Conservation (phyloP, 2,329 filamentous ascomycete species). For the Gremmenia infestans region DNA sequence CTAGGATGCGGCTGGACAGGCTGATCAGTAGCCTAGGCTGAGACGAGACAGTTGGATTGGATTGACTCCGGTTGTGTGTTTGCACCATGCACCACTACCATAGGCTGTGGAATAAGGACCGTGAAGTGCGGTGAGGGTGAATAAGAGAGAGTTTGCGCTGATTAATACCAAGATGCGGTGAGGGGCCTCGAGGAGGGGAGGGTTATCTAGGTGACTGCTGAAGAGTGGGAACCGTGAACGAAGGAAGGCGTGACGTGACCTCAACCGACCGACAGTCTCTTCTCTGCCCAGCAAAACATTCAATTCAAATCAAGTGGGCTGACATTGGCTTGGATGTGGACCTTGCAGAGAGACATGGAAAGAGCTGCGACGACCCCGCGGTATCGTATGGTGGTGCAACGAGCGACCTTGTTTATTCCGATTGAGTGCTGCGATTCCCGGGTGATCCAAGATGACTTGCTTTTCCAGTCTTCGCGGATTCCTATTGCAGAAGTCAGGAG, state of each 20-base stretch:
- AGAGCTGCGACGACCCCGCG: too few species aligned
- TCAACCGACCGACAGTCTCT: too few species aligned
- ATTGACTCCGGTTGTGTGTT: slow-evolving; percentile 4
- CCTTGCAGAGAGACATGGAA: too few species aligned
- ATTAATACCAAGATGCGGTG: slow-evolving; percentile 10
- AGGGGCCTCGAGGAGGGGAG: not conserved
- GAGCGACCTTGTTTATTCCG: too few species aligned
- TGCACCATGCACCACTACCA: slow-evolving; percentile 10
- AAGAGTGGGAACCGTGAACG: not conserved
- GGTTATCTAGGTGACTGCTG: not conserved
- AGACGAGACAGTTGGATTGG: slow-evolving; percentile 4
- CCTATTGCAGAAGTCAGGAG: too few species aligned
- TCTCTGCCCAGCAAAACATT: too few species aligned
- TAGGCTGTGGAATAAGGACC: slow-evolving; percentile 2
- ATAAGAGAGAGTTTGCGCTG: slow-evolving; percentile 22
- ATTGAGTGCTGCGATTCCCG: too few species aligned
- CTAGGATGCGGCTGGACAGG: not conserved
- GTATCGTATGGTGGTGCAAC: too few species aligned
- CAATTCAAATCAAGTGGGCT: too few species aligned
- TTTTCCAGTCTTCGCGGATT: not conserved
- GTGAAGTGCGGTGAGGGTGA: not conserved
- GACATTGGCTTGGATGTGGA: too few species aligned
- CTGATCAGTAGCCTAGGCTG: not conserved
- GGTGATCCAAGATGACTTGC: not conserved
- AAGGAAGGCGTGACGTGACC: not conserved